Evolutionary conservation across 441 rosid genomes (phyloP).

Genomic region (Gossypium gossypioides): DNA sequence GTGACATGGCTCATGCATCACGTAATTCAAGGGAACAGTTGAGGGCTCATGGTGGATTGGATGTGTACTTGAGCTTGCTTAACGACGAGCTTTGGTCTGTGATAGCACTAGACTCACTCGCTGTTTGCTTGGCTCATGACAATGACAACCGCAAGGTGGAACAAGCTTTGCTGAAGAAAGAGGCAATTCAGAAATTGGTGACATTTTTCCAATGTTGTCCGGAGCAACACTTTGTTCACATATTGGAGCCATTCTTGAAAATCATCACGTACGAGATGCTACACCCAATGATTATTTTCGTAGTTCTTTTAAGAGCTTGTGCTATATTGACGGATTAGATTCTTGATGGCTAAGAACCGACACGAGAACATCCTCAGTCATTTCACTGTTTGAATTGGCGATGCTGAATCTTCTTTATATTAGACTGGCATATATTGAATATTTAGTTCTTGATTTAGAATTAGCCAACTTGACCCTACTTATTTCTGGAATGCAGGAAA

Average conservation of each 20-base stretch:
- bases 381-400: background rate
- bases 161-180: conserved; percentile 79
- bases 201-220: conserved; percentile 87
- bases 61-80: conserved; percentile 53
- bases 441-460: background rate
- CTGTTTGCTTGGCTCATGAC: conserved; percentile 64
- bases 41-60: conserved; percentile 2
- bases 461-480: background rate
- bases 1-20: conserved; percentile 32
- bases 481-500: conserved; percentile 53
- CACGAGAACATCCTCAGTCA: background rate
- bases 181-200: conserved; percentile 79
- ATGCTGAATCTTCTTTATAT: too few species aligned
- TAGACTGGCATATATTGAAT: background rate
- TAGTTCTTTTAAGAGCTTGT: background rate
- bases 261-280: conserved; percentile 59
- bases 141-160: conserved; percentile 65
- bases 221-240: conserved; percentile 85
- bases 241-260: conserved; percentile 95
- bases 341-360: background rate
- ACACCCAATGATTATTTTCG: background rate
- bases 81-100: conserved; percentile 82
- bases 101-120: conserved; percentile 89
- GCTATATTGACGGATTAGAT: background rate
- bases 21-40: background rate